phyloP scores from a whole-genome alignment of 140 eudicot species.

The Senecio squalidus region DNA sequence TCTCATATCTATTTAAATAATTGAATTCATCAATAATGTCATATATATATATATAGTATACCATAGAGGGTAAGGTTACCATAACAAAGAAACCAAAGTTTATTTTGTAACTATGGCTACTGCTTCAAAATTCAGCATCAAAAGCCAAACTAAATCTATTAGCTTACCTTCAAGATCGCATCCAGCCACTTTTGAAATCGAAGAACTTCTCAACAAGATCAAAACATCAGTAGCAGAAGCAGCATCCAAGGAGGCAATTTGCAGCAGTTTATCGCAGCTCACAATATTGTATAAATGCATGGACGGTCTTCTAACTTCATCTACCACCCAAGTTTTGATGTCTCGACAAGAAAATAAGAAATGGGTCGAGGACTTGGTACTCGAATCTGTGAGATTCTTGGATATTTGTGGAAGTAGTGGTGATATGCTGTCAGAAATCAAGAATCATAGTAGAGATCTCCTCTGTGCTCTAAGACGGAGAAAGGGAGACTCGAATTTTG shows the following conservation, averaged over 20 bases:
- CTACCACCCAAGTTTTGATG: constrained; percentile 30
- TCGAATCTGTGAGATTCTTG: constrained; percentile 29
- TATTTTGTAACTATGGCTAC: constrained; percentile 18
- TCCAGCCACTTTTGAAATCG: constrained; percentile 21
- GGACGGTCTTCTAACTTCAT: constrained; percentile 30
- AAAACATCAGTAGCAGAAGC: constrained; percentile 15
- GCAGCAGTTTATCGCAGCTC: constrained; percentile 22
- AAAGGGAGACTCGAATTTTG: constrained; percentile 9
- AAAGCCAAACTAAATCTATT: constrained; percentile 25
- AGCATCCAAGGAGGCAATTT: constrained; percentile 21
- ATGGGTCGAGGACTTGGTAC: constrained; percentile 32
- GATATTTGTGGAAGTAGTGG: constrained; percentile 30
- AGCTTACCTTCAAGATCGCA: constrained; percentile 39
- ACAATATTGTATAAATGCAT: constrained; percentile 27
- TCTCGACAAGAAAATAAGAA: constrained; percentile 22
- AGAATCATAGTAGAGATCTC: constrained; percentile 31
- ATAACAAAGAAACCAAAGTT: not conserved
- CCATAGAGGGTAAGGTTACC: not conserved
- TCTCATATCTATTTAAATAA: too few relatives aligned
- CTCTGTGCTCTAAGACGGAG: constrained; percentile 29
- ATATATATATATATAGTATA: not conserved
- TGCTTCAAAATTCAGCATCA: constrained; percentile 20
- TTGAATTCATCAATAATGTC: not conserved
- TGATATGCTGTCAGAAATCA: constrained; percentile 30
- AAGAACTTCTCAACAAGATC: constrained; percentile 30